phyloP scores from a whole-genome alignment of 352 stramenopile genomes.

The Phytophthora parvispora region DNA sequence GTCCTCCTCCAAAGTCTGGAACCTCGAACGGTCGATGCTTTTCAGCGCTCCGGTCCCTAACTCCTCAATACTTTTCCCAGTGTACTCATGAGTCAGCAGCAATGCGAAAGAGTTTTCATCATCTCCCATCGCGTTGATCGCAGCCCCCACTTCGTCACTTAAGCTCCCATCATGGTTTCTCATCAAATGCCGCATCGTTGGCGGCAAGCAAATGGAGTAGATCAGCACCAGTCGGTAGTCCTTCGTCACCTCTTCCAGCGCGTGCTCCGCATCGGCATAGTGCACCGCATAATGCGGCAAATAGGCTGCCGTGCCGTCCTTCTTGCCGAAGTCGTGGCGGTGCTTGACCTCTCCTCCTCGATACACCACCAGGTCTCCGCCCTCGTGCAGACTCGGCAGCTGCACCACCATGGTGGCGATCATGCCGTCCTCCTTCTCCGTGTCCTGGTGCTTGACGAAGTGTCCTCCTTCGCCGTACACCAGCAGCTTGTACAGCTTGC shows the following conservation, averaged over 20 bases:
- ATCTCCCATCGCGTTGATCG: slow-evolving; percentile 36
- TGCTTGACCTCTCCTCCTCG: neutral
- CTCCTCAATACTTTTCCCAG: slow-evolving; percentile 8
- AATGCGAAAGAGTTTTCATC: slow-evolving; percentile 40
- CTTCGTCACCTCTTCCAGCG: slow-evolving; percentile 14
- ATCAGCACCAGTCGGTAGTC: slow-evolving; percentile 16
- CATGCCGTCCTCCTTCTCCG: slow-evolving; percentile 56
- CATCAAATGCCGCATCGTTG: slow-evolving; percentile 15
- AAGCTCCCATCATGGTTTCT: neutral
- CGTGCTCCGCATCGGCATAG: slow-evolving; percentile 19
- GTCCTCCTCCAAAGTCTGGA: slow-evolving; percentile 11
- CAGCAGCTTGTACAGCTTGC: slow-evolving; percentile 53
- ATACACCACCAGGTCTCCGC: slow-evolving; percentile 31
- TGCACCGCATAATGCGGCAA: slow-evolving; percentile 14
- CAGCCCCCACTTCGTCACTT: slow-evolving; percentile 10
- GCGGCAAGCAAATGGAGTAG: slow-evolving; percentile 19
- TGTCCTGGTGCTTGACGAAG: slow-evolving; percentile 54
- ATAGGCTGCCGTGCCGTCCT: slow-evolving; percentile 4
- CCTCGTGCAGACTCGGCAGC: slow-evolving; percentile 37
- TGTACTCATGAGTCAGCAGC: slow-evolving; percentile 15
- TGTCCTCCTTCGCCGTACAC: slow-evolving; percentile 49
- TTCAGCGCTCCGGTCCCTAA: slow-evolving; percentile 13
- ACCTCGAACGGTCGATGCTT: slow-evolving; percentile 9
- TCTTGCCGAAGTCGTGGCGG: slow-evolving; percentile 18
- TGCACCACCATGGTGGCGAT: slow-evolving; percentile 56